A percentile compares a stretch with the other conserved stretches of the same genome.
These are phyloP conservation scores for Leccinum huronense DNA, from an alignment of 1,284 basidiomycete genomes.

Conservation along the genomic window DNA sequence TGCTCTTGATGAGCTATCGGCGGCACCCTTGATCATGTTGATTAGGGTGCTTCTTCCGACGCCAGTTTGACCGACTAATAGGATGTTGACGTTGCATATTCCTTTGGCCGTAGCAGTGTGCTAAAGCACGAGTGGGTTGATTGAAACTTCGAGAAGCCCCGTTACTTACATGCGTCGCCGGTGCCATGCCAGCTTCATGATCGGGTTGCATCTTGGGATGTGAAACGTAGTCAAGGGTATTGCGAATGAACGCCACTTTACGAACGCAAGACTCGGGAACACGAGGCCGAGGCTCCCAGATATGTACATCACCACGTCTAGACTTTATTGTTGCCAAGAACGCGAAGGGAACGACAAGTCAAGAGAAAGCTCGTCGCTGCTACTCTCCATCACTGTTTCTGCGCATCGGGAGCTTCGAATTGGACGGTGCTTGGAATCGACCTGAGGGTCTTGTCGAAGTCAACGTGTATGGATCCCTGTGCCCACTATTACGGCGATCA, in stretches of 20 bases:
- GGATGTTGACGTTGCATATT: conserved; percentile 13
- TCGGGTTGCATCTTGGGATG: conserved; percentile 2
- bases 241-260: conserved; percentile 3
- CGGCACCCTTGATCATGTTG: conserved; percentile 28
- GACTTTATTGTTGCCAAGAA: conserved; percentile 3
- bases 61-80: conserved; percentile 31
- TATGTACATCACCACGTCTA: conserved; percentile 15
- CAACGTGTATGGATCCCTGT: background rate
- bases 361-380: background rate
- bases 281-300: conserved; percentile 23
- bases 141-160: background rate
- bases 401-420: background rate
- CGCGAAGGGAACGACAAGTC: background rate
- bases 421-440: background rate
- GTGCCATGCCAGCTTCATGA: background rate
- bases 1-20: conserved; percentile 12
- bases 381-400: background rate
- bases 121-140: background rate
- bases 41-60: conserved; percentile 31
- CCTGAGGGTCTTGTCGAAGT: background rate
- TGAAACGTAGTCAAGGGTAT: conserved; percentile 10
- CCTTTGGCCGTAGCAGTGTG: conserved; percentile 5
- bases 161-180: conserved; percentile 13
- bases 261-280: conserved; percentile 7
- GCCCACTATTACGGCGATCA: background rate